Evolutionary conservation across 345 rosid species (phyloP).

Genomic region (Dipteronia dyeriana): DNA sequence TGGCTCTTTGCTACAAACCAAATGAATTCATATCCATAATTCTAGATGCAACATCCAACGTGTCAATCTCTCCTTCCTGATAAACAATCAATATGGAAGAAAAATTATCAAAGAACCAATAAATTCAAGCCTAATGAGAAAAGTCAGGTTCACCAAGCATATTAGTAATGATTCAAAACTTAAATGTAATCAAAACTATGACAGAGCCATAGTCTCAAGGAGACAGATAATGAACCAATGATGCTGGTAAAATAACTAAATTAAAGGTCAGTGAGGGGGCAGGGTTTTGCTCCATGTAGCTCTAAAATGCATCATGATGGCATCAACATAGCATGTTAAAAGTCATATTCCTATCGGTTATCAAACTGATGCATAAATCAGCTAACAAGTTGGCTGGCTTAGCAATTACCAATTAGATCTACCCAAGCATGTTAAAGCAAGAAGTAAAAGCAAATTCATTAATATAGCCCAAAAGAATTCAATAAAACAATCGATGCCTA

Average conservation of each 20-base stretch:
- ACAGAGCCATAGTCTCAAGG: background rate
- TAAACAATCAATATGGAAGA: background rate
- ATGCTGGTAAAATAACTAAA: background rate
- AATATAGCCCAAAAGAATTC: conserved; percentile 21
- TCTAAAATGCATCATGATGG: background rate
- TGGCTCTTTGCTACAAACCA: conserved; percentile 1
- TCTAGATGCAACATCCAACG: conserved; percentile 7
- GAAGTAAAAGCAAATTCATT: conserved; percentile 15
- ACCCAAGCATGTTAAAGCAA: background rate
- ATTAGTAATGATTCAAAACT: background rate
- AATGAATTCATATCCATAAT: background rate
- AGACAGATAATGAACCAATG: background rate
- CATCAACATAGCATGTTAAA: background rate
- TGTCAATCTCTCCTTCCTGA: background rate
- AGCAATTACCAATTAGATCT: background rate
- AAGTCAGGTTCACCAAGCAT: background rate
- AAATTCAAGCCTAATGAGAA: background rate
- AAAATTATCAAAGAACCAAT: background rate
- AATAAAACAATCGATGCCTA: conserved; percentile 28
- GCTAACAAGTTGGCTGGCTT: conserved; percentile 1
- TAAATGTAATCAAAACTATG: background rate
- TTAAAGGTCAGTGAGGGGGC: background rate
- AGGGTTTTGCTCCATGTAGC: background rate
- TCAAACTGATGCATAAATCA: background rate
- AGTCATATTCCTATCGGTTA: background rate